phyloP scores from a whole-genome alignment of 1,284 basidiomycete species.

The Apiotrichum laibachii region DNA sequence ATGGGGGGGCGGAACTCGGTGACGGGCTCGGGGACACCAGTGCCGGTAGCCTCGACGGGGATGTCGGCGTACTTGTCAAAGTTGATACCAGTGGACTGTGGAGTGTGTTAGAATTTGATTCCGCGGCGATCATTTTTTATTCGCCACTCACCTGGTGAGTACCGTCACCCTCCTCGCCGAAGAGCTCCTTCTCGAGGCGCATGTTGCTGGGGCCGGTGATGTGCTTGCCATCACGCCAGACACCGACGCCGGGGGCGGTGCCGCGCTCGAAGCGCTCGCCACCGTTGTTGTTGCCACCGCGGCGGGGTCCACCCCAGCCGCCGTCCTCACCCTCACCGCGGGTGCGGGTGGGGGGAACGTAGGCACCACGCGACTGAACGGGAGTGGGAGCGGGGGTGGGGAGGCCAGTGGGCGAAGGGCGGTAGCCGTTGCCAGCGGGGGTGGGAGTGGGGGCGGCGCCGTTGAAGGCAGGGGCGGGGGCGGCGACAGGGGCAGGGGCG shows the following conservation, averaged over 20 bases:
- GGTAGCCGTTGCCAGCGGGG: slow-evolving; percentile 35
- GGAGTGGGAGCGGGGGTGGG: slow-evolving; percentile 47
- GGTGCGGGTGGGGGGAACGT: slow-evolving; percentile 56
- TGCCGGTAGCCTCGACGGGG: slow-evolving; percentile 96
- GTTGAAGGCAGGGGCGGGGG: slow-evolving; percentile 15
- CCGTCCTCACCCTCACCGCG: slow-evolving; percentile 40
- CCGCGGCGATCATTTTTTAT: slow-evolving; percentile 7
- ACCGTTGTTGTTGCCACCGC: slow-evolving; percentile 52
- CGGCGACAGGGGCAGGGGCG: slow-evolving; percentile 4
- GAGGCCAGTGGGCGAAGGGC: slow-evolving; percentile 39
- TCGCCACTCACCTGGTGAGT: slow-evolving; percentile 50
- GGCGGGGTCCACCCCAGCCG: slow-evolving; percentile 55
- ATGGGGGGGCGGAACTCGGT: slow-evolving; percentile 85
- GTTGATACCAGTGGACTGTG: slow-evolving; percentile 96
- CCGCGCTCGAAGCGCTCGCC: slow-evolving; percentile 52
- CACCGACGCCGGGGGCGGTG: slow-evolving; percentile 65
- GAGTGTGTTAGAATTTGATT: slow-evolving; percentile 33
- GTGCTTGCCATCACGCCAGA: slow-evolving; percentile 89
- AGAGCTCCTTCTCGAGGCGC: slow-evolving; percentile 93
- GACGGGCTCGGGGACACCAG: slow-evolving; percentile 91
- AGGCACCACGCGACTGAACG: slow-evolving; percentile 56
- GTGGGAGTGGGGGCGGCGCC: slow-evolving; percentile 26
- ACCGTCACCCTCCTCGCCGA: slow-evolving; percentile 79
- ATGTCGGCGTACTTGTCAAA: slow-evolving; percentile 99
- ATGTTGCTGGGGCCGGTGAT: slow-evolving; percentile 73